These are phyloP conservation scores for Linum tenue DNA, from an alignment of 345 rosid genomes.

Conservation along the genomic window DNA sequence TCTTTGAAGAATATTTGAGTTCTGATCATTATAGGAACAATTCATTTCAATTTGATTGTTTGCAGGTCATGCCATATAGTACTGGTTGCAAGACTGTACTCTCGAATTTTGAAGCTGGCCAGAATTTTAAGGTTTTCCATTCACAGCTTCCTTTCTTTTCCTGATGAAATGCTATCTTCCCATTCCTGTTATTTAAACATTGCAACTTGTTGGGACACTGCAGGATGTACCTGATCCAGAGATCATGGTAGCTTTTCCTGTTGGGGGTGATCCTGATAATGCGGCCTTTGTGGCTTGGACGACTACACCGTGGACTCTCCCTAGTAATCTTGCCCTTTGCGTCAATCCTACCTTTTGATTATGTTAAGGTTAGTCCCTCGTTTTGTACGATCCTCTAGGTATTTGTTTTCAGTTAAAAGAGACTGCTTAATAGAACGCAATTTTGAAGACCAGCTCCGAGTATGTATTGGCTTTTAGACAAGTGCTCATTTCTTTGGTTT, in stretches of 20 bases:
- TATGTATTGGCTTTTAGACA: background rate
- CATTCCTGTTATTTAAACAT: too few species aligned
- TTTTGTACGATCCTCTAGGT: background rate
- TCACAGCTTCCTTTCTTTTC: background rate
- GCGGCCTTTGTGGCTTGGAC: slow-evolving; percentile 97
- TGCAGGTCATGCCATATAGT: slow-evolving; percentile 94
- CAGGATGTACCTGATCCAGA: slow-evolving; percentile 89
- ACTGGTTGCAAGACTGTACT: slow-evolving; percentile 86
- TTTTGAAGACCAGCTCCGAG: background rate
- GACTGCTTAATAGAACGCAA: too few species aligned
- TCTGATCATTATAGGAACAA: background rate
- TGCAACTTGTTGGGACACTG: slow-evolving; percentile 10
- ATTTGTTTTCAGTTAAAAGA: background rate
- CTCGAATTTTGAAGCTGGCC: slow-evolving; percentile 88
- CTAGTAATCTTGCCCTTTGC: slow-evolving; percentile 95
- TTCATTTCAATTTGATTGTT: slow-evolving; percentile 4
- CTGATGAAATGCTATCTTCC: slow-evolving; percentile 1
- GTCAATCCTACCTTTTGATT: slow-evolving; percentile 65
- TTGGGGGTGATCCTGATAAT: slow-evolving; percentile 64
- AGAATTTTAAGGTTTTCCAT: slow-evolving; percentile 55
- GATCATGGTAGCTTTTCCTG: slow-evolving; percentile 67
- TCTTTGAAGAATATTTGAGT: background rate
- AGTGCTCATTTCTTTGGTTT: background rate
- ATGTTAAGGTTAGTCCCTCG: slow-evolving; percentile 50
- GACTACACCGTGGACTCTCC: slow-evolving; percentile 98